phyloP scores from a whole-genome alignment of 1,284 basidiomycete species.

The Sparassis latifolia region DNA sequence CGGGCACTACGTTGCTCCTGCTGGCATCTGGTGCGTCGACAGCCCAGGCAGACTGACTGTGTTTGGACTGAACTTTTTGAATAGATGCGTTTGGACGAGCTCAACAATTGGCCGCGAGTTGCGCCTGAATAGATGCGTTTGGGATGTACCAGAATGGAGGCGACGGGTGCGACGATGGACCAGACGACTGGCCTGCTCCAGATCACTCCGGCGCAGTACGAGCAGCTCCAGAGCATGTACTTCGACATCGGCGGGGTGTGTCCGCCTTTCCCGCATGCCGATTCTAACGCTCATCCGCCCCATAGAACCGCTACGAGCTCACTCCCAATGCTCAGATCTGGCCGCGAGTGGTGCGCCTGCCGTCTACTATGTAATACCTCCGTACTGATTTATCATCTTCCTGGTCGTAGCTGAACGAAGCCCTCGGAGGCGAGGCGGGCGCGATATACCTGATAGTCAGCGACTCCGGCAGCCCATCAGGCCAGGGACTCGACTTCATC shows the following conservation, averaged over 20 bases:
- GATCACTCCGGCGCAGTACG: conserved; percentile 44
- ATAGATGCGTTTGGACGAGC: too few species aligned
- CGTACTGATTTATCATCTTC: conserved; percentile 7
- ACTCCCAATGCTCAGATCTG: conserved; percentile 55
- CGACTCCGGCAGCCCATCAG: conserved; percentile 34
- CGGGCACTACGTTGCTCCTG: conserved; percentile 43
- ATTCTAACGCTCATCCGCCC: conserved; percentile 5
- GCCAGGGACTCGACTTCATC: conserved; percentile 31
- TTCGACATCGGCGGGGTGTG: conserved; percentile 42
- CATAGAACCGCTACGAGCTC: conserved; percentile 35
- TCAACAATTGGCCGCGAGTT: too few species aligned
- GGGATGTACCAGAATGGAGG: conserved; percentile 32
- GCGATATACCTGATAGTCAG: conserved; percentile 48
- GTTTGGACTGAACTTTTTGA: neutral
- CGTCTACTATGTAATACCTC: neutral
- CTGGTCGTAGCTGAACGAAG: conserved; percentile 37
- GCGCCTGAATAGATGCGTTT: conserved; percentile 52
- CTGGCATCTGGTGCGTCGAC: conserved; percentile 28
- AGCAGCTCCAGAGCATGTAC: conserved; percentile 45
- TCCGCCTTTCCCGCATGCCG: conserved; percentile 8
- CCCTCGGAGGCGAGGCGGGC: conserved; percentile 41
- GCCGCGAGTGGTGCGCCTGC: conserved; percentile 32
- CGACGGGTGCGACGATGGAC: conserved; percentile 50
- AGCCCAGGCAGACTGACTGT: neutral
- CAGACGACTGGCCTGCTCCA: conserved; percentile 48